Conservation (phyloP, 805 yeast genomes). For the Zygosaccharomyces bisporus region DNA sequence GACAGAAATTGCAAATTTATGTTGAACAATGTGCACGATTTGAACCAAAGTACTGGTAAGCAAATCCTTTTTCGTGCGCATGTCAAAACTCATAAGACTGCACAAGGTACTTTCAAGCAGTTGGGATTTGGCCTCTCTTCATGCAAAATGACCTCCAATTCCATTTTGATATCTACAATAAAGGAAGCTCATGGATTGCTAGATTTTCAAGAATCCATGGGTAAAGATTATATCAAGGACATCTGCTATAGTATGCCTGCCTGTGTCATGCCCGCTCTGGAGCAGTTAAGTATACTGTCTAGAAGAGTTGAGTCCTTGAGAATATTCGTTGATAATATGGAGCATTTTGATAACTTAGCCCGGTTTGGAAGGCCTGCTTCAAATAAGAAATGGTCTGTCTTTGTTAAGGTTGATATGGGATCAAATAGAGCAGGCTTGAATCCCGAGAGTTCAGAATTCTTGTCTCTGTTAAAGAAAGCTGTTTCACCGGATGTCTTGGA, state of each 20-base stretch:
- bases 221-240: constrained; percentile 39
- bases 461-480: constrained; percentile 36
- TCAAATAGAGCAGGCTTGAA: constrained; percentile 63
- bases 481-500: constrained; percentile 26
- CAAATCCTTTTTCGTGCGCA: constrained; percentile 56
- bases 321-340: constrained; percentile 57
- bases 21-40: constrained; percentile 43
- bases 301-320: constrained; percentile 44
- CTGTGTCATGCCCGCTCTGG: constrained; percentile 45
- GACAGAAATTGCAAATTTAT: constrained; percentile 45
- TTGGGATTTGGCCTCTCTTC: constrained; percentile 42
- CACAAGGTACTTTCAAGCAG: constrained; percentile 55
- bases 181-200: constrained; percentile 57
- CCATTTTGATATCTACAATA: constrained; percentile 65
- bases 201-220: constrained; percentile 29
- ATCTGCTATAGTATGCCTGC: constrained; percentile 59
- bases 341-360: constrained; percentile 50
- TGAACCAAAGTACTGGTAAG: constrained; percentile 31
- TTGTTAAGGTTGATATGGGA: constrained; percentile 69
- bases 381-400: constrained; percentile 51
- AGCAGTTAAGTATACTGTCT: constrained; percentile 46
- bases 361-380: constrained; percentile 32
- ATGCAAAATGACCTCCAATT: constrained; percentile 38
- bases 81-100: constrained; percentile 70
- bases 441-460: constrained; percentile 37